These are phyloP conservation scores for Thielaviopsis populi DNA, from an alignment of 2,329 filamentous ascomycete genomes.

Conservation along the genomic window DNA sequence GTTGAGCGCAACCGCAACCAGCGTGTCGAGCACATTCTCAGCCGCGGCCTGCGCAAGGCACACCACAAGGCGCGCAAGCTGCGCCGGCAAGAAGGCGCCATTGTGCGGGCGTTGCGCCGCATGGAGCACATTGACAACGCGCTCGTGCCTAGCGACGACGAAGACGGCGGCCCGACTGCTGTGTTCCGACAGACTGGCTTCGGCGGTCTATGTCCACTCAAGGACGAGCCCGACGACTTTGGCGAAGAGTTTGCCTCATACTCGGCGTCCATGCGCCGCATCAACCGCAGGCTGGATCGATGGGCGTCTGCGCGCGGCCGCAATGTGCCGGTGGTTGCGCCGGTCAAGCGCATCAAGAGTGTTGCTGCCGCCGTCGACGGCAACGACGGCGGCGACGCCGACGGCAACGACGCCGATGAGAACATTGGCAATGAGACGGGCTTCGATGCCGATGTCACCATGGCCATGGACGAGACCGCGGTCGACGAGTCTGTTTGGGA, in stretches of 20 bases:
- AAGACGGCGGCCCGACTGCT: conserved; percentile 24
- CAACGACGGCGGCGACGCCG: conserved; percentile 19
- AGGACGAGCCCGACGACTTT: conserved; percentile 53
- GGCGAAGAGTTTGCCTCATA: conserved; percentile 59
- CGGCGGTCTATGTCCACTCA: conserved; percentile 48
- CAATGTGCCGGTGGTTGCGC: conserved; percentile 32
- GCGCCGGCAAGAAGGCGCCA: conserved; percentile 48
- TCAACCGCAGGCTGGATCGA: conserved; percentile 48
- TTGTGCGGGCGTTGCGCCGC: conserved; percentile 51
- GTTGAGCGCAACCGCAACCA: conserved; percentile 65
- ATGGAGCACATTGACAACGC: conserved; percentile 40
- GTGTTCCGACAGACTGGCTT: conserved; percentile 42
- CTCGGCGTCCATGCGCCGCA: conserved; percentile 48
- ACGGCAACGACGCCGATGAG: conserved; percentile 22
- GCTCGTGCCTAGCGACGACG: conserved; percentile 49
- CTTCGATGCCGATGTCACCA: conserved; percentile 26
- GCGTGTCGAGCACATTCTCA: conserved; percentile 68
- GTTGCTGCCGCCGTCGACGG: too few relatives aligned
- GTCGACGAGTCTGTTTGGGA: conserved; percentile 29
- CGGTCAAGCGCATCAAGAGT: conserved; percentile 29
- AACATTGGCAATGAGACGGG: conserved; percentile 22
- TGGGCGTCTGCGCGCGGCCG: conserved; percentile 44
- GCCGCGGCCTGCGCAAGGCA: conserved; percentile 52
- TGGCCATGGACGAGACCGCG: conserved; percentile 32
- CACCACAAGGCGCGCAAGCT: conserved; percentile 48